Evolutionary conservation across 306 rosid species (phyloP).

Genomic region (Senna tora): DNA sequence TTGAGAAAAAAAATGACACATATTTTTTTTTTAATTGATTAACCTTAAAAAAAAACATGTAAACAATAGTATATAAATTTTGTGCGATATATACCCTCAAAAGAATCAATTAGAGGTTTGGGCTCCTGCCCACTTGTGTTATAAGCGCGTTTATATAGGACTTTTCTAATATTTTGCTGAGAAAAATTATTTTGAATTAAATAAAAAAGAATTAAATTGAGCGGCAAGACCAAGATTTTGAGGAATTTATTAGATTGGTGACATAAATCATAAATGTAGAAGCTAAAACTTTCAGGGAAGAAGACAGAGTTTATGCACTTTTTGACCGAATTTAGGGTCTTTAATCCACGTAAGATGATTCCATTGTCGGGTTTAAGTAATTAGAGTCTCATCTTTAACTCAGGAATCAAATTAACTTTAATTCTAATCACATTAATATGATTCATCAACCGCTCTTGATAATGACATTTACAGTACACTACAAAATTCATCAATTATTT

Average conservation of each 20-base stretch:
- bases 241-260: background rate
- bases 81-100: too few relatives aligned
- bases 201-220: background rate
- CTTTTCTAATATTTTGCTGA: too few relatives aligned
- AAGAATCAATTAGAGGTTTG: too few relatives aligned
- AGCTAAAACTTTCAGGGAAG: slow-evolving; percentile 12
- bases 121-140: too few relatives aligned
- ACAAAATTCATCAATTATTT: background rate
- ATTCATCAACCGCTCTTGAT: slow-evolving; percentile 45
- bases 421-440: slow-evolving; percentile 33
- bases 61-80: too few relatives aligned
- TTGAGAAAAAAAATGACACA: too few relatives aligned
- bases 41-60: too few relatives aligned
- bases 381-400: slow-evolving; percentile 18
- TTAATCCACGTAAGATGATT: slow-evolving; percentile 31
- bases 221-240: background rate
- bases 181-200: background rate
- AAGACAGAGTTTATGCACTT: slow-evolving; percentile 31
- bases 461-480: slow-evolving; percentile 40
- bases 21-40: too few relatives aligned
- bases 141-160: too few relatives aligned
- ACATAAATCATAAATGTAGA: background rate
- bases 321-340: slow-evolving; percentile 22
- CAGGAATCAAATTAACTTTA: slow-evolving; percentile 32
- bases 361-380: slow-evolving; percentile 25